A percentile compares a stretch with the other conserved stretches of the same genome.
These are phyloP conservation scores for Suaeda aralocaspica DNA, from an alignment of 148 eudicot genomes.

Conservation along the genomic window DNA sequence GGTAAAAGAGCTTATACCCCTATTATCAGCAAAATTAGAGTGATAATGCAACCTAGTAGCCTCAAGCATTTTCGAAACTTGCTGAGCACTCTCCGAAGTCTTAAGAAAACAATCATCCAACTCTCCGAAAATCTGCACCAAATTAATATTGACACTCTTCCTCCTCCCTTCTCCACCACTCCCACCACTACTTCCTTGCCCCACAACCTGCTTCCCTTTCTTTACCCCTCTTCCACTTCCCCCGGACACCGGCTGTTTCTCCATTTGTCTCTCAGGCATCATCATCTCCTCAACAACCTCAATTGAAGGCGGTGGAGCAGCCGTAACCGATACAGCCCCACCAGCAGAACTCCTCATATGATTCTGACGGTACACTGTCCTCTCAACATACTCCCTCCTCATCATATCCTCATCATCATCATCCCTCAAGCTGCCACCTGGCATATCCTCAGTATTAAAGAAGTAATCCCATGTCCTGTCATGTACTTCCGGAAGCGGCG, in stretches of 20 bases:
- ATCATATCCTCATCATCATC: slow-evolving; percentile 63
- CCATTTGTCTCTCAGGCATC: slow-evolving; percentile 25
- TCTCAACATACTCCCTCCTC: slow-evolving; percentile 33
- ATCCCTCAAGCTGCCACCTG: slow-evolving; percentile 54
- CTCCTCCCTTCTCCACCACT: slow-evolving; percentile 46
- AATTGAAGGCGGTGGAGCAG: slow-evolving; percentile 9
- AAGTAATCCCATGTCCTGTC: slow-evolving; percentile 56
- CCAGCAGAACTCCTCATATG: slow-evolving; percentile 2
- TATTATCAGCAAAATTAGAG: slow-evolving; percentile 79
- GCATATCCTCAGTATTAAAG: slow-evolving; percentile 48
- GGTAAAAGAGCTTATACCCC: slow-evolving; percentile 17
- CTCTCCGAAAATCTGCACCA: slow-evolving; percentile 52
- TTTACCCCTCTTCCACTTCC: slow-evolving; percentile 34
- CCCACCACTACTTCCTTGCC: slow-evolving; percentile 36
- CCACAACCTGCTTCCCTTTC: slow-evolving; percentile 37
- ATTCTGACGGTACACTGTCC: slow-evolving; percentile 40
- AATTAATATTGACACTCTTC: slow-evolving; percentile 43
- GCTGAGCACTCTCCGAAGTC: slow-evolving; percentile 82
- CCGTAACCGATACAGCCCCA: slow-evolving; percentile 14
- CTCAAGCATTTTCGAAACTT: slow-evolving; percentile 87
- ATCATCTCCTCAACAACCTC: slow-evolving; percentile 30
- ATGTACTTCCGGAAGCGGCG: slow-evolving; percentile 36
- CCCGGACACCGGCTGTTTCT: neutral
- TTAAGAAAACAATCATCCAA: slow-evolving; percentile 84
- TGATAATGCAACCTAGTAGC: slow-evolving; percentile 93